Conservation (phyloP, 2,329 filamentous ascomycete species). For the Immersiporthe knoxdaviesiana region DNA sequence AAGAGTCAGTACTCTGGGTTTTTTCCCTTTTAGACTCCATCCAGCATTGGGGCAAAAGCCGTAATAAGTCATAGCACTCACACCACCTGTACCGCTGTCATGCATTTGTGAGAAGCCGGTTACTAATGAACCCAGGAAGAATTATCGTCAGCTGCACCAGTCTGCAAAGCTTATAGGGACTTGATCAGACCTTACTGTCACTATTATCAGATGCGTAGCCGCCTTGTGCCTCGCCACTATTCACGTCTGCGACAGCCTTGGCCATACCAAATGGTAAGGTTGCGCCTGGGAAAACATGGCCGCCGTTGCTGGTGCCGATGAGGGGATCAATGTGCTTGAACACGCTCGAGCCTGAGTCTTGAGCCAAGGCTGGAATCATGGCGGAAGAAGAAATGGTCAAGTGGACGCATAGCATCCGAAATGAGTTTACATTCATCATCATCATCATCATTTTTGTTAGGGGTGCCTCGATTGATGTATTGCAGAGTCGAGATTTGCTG, state of each 20-base stretch:
- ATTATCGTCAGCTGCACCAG: neutral
- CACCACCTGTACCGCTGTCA: conserved; percentile 38
- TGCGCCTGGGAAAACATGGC: conserved; percentile 38
- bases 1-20: neutral
- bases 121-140: conserved; percentile 28
- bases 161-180: accelerated
- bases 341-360: neutral
- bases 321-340: conserved; percentile 33
- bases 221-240: conserved; percentile 34
- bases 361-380: conserved; percentile 5
- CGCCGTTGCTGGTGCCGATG: conserved; percentile 37
- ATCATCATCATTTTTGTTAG: neutral
- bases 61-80: conserved; percentile 33
- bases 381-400: neutral
- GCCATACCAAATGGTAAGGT: conserved; percentile 38
- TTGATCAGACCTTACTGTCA: conserved; percentile 29
- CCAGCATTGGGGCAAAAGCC: neutral
- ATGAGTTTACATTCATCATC: neutral
- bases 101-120: conserved; percentile 40
- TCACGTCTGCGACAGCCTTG: conserved; percentile 37
- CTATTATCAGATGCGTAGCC: conserved; percentile 36
- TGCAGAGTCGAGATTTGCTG: neutral
- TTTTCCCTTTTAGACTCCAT: neutral
- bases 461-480: too few relatives aligned
- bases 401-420: neutral